Evolutionary conservation across 202 grass and related monocot species (phyloP), one percentile per base, ranked within the genome.

Genomic region (Dendrocalamus latiflorus): DNA sequence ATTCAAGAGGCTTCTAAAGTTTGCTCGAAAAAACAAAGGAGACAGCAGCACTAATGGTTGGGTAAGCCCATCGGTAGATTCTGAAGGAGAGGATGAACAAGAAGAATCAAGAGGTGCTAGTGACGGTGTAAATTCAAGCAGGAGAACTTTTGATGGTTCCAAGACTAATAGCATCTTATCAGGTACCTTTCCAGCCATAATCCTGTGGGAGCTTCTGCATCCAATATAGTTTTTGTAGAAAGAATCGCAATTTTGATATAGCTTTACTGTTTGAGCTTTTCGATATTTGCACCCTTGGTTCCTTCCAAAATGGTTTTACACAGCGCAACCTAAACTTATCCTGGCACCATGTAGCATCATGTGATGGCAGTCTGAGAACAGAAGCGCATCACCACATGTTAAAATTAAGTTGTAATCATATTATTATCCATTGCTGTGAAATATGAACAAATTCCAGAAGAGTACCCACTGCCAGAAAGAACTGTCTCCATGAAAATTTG

Each of bases 11-110:
- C 83, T 99, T 51, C 76, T 99, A 37, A 96, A 96, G 86, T 99
- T 99, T 91, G 91, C 97, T 64, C 90, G 97, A 6, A 99, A 99
- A 91, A 99, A 89, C 62, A 98, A 93, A 83, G 92, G 89, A 69
- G 95, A 98, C 37, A 84, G 51, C 37, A 98, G 89, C 54, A 62
- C 75, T 45, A 95, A 90, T 81, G 90, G 81, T 64, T 87, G 86
- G 83, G 93, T 83, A 56, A 93, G 91, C 81, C 89, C 93, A 14
- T 94, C 97, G 2, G 85, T 94, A 38, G 85, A 89, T 69, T 99
- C 97, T 25, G 97, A 99, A 86, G 96, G 96, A 83, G 97, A 99
- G 72, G 97, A 99, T 78, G 93, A 99, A 81, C 61, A 64, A 81
- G 97, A 99, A 66, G 97, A 94, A 79, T 85, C 86, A 22, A 93